These are phyloP conservation scores for Lactarius psammicola DNA, from an alignment of 768 basidiomycete species.

Conservation along the genomic window DNA sequence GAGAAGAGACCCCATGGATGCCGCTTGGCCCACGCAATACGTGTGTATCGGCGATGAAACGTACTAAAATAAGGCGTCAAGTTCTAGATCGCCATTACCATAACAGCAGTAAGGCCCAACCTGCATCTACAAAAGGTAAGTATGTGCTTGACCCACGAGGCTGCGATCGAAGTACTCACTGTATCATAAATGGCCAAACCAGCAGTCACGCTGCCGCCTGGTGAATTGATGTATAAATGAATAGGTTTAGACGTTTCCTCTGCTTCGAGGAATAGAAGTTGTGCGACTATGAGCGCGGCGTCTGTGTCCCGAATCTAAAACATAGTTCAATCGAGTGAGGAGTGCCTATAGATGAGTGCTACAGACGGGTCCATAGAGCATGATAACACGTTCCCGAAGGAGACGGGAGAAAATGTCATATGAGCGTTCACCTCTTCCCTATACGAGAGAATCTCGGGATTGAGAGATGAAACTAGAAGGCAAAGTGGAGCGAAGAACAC, in stretches of 20 bases:
- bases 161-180: conserved; percentile 45
- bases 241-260: conserved; percentile 94
- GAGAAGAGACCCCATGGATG: conserved; percentile 93
- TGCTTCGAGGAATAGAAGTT: conserved; percentile 93
- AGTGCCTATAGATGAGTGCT: background rate
- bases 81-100: background rate
- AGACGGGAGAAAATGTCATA: conserved; percentile 97
- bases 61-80: conserved; percentile 46
- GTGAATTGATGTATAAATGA: conserved; percentile 95
- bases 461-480: conserved; percentile 12
- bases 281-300: conserved; percentile 85
- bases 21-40: conserved; percentile 93
- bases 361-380: conserved; percentile 89
- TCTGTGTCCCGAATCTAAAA: conserved; percentile 83
- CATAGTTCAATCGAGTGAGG: background rate
- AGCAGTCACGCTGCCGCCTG: conserved; percentile 93
- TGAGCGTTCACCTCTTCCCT: conserved; percentile 85
- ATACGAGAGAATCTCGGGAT: conserved; percentile 13
- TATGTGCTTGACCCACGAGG: background rate
- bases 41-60: conserved; percentile 95
- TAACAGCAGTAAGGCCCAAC: conserved; percentile 51
- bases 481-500: conserved; percentile 30
- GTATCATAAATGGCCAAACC: conserved; percentile 98
- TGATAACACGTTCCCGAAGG: conserved; percentile 90
- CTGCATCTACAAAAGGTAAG: conserved; percentile 38